Conservation (phyloP, 306 rosid genomes). For the Vigna unguiculata region DNA sequence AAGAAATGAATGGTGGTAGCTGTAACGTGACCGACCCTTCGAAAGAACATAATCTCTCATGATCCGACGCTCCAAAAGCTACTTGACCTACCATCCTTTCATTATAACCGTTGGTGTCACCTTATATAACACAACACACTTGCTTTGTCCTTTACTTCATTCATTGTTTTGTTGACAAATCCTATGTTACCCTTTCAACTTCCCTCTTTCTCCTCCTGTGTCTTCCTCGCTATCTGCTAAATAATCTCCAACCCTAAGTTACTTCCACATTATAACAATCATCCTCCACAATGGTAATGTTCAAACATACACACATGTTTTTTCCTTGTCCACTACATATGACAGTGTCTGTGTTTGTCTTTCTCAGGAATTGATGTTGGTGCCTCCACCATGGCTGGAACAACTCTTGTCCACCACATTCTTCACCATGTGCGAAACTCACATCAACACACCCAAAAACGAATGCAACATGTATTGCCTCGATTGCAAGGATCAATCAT, state of each 20-base stretch:
- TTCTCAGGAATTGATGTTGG: slow-evolving; percentile 52
- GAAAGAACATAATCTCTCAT: background rate
- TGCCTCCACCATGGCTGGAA: slow-evolving; percentile 70
- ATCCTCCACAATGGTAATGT: slow-evolving; percentile 45
- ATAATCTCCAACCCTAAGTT: slow-evolving; percentile 31
- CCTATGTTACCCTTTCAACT: slow-evolving; percentile 51
- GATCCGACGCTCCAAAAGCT: slow-evolving; percentile 57
- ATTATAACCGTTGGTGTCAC: slow-evolving; percentile 47
- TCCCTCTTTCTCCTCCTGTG: background rate
- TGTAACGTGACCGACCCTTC: background rate
- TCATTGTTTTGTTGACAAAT: slow-evolving; percentile 43
- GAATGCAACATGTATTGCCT: slow-evolving; percentile 83
- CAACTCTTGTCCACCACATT: slow-evolving; percentile 55
- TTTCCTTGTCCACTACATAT: background rate
- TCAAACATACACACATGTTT: background rate
- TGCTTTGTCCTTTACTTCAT: slow-evolving; percentile 46
- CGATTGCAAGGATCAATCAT: slow-evolving; percentile 54
- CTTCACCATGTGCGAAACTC: slow-evolving; percentile 57
- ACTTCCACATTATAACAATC: background rate
- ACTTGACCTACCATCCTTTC: slow-evolving; percentile 50
- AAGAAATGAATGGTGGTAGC: background rate
- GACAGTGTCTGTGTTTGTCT: slow-evolving; percentile 9
- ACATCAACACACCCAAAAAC: slow-evolving; percentile 52
- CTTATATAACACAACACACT: slow-evolving; percentile 19
- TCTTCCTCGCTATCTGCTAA: slow-evolving; percentile 4